Percentiles rank a stretch among this genome's conserved stretches.
These are phyloP conservation scores for Claviceps lovelessii DNA, from an alignment of 2,329 filamentous ascomycete species.

Conservation along the genomic window DNA sequence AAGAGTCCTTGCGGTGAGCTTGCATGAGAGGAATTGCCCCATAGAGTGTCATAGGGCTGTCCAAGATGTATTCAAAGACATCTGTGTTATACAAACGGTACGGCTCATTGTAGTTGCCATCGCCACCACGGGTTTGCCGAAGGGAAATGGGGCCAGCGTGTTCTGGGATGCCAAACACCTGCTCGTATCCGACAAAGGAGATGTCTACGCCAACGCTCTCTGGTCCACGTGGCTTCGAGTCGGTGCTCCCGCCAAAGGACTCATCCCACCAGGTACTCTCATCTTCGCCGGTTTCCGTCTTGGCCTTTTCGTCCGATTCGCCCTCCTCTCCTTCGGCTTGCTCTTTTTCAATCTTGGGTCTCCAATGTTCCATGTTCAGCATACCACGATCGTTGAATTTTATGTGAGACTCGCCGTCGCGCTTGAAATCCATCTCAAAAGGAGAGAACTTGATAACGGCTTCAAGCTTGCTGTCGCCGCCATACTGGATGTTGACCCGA, in stretches of 20 bases:
- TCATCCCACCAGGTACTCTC: conserved; percentile 98
- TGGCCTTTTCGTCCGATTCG: conserved; percentile 29
- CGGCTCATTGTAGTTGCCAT: conserved; percentile 73
- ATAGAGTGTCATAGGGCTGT: conserved; percentile 97
- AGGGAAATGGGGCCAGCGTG: conserved; percentile 80
- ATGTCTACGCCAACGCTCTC: conserved; percentile 88
- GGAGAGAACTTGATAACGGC: conserved; percentile 72
- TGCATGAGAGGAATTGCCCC: conserved; percentile 98
- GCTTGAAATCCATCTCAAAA: conserved; percentile 73
- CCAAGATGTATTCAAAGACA: conserved; percentile 93
- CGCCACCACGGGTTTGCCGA: conserved; percentile 77
- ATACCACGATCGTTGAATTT: conserved; percentile 82
- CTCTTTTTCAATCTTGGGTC: conserved; percentile 69
- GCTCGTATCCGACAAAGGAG: conserved; percentile 76
- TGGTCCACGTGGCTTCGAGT: conserved; percentile 85
- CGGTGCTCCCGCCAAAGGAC: conserved; percentile 85
- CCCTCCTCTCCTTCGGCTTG: conserved; percentile 41
- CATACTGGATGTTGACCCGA: conserved; percentile 66
- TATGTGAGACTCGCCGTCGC: conserved; percentile 68
- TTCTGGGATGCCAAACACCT: conserved; percentile 89
- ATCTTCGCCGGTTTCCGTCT: conserved; percentile 42
- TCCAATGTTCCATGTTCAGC: conserved; percentile 92
- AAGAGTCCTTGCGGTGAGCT: conserved; percentile 83
- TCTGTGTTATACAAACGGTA: conserved; percentile 94
- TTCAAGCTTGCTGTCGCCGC: conserved; percentile 60